Base-by-base conservation (phyloP, 148 eudicot species). In the Heliamphora exappendiculata region DNA sequence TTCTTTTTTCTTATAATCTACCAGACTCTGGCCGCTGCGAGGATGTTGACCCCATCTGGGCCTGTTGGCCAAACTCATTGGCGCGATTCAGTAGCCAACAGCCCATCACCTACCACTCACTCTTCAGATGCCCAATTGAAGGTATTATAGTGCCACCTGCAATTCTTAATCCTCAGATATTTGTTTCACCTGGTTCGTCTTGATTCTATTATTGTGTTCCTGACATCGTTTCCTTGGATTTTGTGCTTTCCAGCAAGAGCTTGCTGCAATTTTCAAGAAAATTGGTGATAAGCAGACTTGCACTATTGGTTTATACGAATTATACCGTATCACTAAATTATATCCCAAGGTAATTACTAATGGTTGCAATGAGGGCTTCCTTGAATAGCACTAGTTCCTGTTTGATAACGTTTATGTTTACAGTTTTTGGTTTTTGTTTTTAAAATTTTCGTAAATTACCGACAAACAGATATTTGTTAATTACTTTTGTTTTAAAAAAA, bases 251-350 rank as follows among this genome's bases (percentile, higher is more conserved):
- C 94, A 95, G 99, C 99, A 92, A 93, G 99, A 95, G 82, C 89
- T 95, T 76, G 99, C 94, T 66, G 97, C 99, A 42, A 95, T 95
- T 66, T 95, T 95, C 76, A 95, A 95, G 88, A 95, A 95, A 82
- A 95, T 95, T 78, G 99, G 96, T 74, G 99, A 95, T 84, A 95
- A 89, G 82, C 99, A 95, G 78, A 95, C 99, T 68, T 95, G 99
- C 86, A 86, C 90, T 28, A 93, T 95, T 60, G 99, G 99, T 63
- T 89, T 95, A 31, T 93, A 91, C 85, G 99, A 95, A 77, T 76
- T 95, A 13, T 95, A 95, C 75, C 89, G 94, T 29, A 91, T 95
- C 54, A 95, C 99, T 50, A 97, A 95, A 68, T 80, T 95, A 76
- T 95, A 95, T 72, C 99, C 99, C 57, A 89, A 88, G 97, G 99